Base-by-base conservation (phyloP, 768 basidiomycete species). In the Lentinula sp. region DNA sequence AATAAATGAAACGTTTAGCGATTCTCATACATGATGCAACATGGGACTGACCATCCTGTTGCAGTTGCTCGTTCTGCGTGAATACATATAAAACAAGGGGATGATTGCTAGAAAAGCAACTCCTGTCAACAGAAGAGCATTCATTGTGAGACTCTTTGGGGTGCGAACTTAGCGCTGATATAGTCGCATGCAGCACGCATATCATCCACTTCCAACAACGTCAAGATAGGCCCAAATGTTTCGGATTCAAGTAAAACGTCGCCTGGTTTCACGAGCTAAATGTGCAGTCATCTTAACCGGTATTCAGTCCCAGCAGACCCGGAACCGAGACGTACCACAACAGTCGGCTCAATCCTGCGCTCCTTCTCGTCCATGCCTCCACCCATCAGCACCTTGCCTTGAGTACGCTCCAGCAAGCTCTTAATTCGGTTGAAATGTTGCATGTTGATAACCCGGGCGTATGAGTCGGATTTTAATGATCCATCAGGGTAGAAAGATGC, bases 191-290 rank as follows among this genome's bases (percentile, higher is more conserved):
- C 92, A 42, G 83, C 86, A 37, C 92, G 89, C 6, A 90, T 57
- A 59, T 80, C 69, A n/a, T 86, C 81, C 10, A 93, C 85, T 0
- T 86, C 81, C 0, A 95, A 74, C 43, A 95, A 77, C 3, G 91
- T 87, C 23, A 95, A 74, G 9, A 95, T 65, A 7, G 93, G 93
- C 0, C 92, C 93, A 65, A 95, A 94, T 46, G 94, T 79, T 67
- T 95, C 93, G 62, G 91, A 86, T 68, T 79, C 77, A 89, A 95
- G 90, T 63, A 93, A 71, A 0, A 87, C 80, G 71, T 95, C 93
- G 58, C 83, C 82, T 0, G 63, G 67, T 71, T 2, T 93, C 85
- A 62, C 87, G 1, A 54, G 51, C 50, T 51, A 7, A 9, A 46
- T 13, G 45, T n/a, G 20, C 6, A 7, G 13, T 39, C 13, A 8